Percentiles rank a stretch among this genome's conserved stretches.
Conservation (phyloP, 1,284 basidiomycete genomes). For the Amylostereum areolatum region DNA sequence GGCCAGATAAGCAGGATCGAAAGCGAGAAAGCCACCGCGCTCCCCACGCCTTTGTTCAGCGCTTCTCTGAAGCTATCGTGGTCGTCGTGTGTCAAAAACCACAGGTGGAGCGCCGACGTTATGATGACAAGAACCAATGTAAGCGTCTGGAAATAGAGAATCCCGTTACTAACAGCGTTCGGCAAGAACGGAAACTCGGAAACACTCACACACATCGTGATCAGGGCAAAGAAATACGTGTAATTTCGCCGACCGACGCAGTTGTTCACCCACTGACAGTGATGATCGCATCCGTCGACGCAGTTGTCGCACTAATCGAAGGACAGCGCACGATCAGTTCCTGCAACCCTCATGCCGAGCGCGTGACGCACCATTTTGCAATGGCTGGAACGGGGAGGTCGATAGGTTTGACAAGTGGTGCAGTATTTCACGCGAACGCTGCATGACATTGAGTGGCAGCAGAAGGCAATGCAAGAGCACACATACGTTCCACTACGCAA, state of each 20-base stretch:
- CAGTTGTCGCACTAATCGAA: constrained; percentile 82
- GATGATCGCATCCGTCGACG: constrained; percentile 86
- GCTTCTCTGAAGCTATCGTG: constrained; percentile 52
- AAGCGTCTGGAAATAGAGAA: constrained; percentile 41
- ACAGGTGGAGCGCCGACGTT: constrained; percentile 80
- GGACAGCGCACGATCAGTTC: constrained; percentile 2
- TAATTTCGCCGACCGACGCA: constrained; percentile 92
- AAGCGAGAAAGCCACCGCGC: constrained; percentile 72
- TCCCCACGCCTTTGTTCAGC: constrained; percentile 58
- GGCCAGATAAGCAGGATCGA: constrained; percentile 75
- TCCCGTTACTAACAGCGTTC: constrained; percentile 6
- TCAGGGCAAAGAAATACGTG: constrained; percentile 79
- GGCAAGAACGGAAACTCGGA: constrained; percentile 4
- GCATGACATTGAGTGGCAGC: constrained; percentile 9
- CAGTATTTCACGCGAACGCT: constrained; percentile 90
- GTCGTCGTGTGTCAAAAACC: constrained; percentile 53
- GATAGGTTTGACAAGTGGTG: constrained; percentile 83
- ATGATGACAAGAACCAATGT: constrained; percentile 71
- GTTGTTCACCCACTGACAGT: constrained; percentile 94
- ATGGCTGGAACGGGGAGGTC: constrained; percentile 87
- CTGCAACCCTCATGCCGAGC: constrained; percentile 1
- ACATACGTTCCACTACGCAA: constrained; percentile 76
- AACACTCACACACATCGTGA: constrained; percentile 63
- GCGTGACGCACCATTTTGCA: constrained; percentile 72
- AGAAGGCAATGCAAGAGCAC: constrained; percentile 3